A percentile compares a stretch with the other conserved stretches of the same genome.
Conservation (phyloP, 768 basidiomycete species). For the Leucocoprinus leucothites region DNA sequence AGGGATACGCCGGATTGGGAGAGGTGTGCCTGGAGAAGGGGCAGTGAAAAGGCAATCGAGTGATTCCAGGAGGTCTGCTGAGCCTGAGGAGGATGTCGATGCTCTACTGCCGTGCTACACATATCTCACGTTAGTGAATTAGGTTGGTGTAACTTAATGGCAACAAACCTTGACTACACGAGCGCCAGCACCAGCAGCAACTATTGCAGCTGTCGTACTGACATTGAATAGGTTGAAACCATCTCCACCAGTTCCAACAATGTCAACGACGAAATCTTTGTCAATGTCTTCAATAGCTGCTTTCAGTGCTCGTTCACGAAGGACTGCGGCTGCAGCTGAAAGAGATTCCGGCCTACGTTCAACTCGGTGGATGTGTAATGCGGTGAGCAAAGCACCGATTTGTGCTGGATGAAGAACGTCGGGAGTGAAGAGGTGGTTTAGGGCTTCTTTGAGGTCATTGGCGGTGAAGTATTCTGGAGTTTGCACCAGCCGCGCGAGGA, state of each 20-base stretch:
- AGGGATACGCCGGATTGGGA: slow-evolving; percentile 62
- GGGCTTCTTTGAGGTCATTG: slow-evolving; percentile 67
- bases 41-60: slow-evolving; percentile 75
- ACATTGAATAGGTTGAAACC: slow-evolving; percentile 97
- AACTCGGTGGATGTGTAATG: slow-evolving; percentile 74
- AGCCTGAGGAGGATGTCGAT: slow-evolving; percentile 91
- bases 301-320: slow-evolving; percentile 65
- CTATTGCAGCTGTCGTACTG: slow-evolving; percentile 89
- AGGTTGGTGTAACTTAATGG: background rate
- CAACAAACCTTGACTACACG: slow-evolving; percentile 82
- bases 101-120: slow-evolving; percentile 84
- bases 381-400: slow-evolving; percentile 87
- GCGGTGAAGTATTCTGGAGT: slow-evolving; percentile 81
- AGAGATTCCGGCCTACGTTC: slow-evolving; percentile 77
- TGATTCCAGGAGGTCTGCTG: slow-evolving; percentile 87
- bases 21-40: slow-evolving; percentile 54
- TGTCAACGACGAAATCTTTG: slow-evolving; percentile 77
- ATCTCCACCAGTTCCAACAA: slow-evolving; percentile 94
- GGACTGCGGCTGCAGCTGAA: slow-evolving; percentile 72
- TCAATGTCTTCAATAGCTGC: slow-evolving; percentile 56
- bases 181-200: slow-evolving; percentile 92
- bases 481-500: slow-evolving; percentile 76
- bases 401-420: slow-evolving; percentile 65
- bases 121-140: background rate
- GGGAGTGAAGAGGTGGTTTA: slow-evolving; percentile 73